A percentile compares a stretch with the other conserved stretches of the same genome.
Conservation (phyloP, 345 rosid genomes). For the Euphorbia peplus region DNA sequence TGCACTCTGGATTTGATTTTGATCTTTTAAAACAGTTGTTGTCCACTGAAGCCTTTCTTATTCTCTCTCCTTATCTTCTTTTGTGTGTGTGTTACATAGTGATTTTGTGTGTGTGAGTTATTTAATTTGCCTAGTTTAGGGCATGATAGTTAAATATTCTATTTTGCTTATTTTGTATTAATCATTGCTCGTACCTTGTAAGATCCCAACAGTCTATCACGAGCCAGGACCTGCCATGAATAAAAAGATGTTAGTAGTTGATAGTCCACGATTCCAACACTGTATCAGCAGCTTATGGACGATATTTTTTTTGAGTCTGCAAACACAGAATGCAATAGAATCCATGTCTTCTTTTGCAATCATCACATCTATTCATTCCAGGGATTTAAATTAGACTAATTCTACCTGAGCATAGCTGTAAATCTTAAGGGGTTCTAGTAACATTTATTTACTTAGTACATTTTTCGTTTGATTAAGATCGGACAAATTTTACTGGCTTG, state of each 20-base stretch:
- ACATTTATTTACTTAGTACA: background rate
- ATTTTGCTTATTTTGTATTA: background rate
- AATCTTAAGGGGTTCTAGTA: background rate
- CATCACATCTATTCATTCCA: background rate
- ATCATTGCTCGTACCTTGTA: slow-evolving; percentile 57
- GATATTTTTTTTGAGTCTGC: background rate
- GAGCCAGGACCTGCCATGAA: slow-evolving; percentile 73
- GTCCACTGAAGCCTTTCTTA: background rate
- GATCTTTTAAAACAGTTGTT: background rate
- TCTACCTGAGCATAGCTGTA: background rate
- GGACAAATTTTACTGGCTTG: background rate
- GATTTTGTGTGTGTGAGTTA: background rate
- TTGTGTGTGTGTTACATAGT: background rate
- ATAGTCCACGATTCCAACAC: background rate
- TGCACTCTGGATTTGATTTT: background rate
- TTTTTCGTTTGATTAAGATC: background rate
- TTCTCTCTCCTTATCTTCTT: background rate
- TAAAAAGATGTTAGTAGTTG: slow-evolving; percentile 1
- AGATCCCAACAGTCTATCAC: slow-evolving; percentile 86
- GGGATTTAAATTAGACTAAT: background rate
- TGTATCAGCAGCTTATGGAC: background rate
- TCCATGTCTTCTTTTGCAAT: background rate
- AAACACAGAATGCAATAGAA: background rate
- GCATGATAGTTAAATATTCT: background rate
- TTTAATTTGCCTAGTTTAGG: background rate